These are phyloP conservation scores for Aphanomyces astaci DNA, from an alignment of 352 stramenopile species.

Conservation along the genomic window DNA sequence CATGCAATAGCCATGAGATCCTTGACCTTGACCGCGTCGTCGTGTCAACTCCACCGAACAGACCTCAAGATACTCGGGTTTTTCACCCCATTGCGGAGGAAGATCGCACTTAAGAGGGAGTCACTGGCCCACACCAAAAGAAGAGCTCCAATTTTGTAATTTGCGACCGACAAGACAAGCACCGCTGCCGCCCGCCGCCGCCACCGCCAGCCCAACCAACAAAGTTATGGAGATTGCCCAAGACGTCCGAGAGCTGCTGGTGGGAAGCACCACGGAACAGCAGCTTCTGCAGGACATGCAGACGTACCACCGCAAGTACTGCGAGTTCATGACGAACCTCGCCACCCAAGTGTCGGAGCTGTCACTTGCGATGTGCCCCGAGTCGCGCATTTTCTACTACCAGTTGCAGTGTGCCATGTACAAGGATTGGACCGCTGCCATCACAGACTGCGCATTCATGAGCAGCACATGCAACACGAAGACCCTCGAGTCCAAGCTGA, in stretches of 20 bases:
- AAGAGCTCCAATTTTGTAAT: conserved; percentile 12
- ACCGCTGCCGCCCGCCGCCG: neutral
- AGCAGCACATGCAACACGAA: neutral
- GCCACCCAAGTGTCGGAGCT: conserved; percentile 40
- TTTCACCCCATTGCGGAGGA: conserved; percentile 3
- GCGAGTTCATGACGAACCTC: conserved; percentile 66
- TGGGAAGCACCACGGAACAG: conserved; percentile 67
- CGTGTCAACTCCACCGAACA: neutral
- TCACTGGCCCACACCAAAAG: conserved; percentile 5
- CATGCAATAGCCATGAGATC: neutral
- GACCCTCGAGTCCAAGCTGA: conserved; percentile 16
- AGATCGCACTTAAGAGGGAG: neutral
- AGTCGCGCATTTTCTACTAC: conserved; percentile 64
- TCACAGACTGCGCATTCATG: conserved; percentile 23
- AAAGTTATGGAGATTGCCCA: conserved; percentile 80
- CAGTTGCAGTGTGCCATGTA: conserved; percentile 72
- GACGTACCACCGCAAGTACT: conserved; percentile 55
- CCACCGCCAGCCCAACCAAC: neutral
- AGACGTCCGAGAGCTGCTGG: conserved; percentile 71
- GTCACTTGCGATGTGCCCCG: conserved; percentile 61
- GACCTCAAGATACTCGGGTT: conserved; percentile 1
- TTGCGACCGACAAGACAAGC: conserved; percentile 4
- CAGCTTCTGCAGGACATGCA: conserved; percentile 54
- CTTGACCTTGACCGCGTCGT: neutral
- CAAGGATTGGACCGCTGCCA: conserved; percentile 51